A percentile compares a stretch with the other conserved stretches of the same genome.
phyloP scores from a whole-genome alignment of 176 grass and related monocot species.

The Triticum aestivum region IWGSC_CS_RefSeq_v2.1 NC_057797.1:693470126-693470625 shows the following conservation, averaged over 20 bases:
- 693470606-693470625: background rate
- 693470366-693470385: conserved; percentile 14
- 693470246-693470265: conserved; percentile 45
- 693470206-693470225: conserved; percentile 2
- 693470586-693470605: background rate
- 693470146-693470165: too few species aligned
- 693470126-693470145: too few species aligned
- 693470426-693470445: background rate
- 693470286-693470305: conserved; percentile 32
- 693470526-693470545: background rate
- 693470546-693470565: background rate
- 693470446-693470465: background rate
- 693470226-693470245: background rate
- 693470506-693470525: background rate
- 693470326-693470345: background rate
- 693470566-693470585: conserved; percentile 2
- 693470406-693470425: conserved; percentile 11
- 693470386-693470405: conserved; percentile 55
- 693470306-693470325: background rate
- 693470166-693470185: conserved; percentile 22
- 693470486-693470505: background rate
- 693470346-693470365: background rate
- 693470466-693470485: background rate
- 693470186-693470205: conserved; percentile 26
- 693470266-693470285: conserved; percentile 23